Evolutionary conservation across 371 early-diverging fungal species (phyloP).

Genomic region (Syncephalastrum contaminatum): DNA sequence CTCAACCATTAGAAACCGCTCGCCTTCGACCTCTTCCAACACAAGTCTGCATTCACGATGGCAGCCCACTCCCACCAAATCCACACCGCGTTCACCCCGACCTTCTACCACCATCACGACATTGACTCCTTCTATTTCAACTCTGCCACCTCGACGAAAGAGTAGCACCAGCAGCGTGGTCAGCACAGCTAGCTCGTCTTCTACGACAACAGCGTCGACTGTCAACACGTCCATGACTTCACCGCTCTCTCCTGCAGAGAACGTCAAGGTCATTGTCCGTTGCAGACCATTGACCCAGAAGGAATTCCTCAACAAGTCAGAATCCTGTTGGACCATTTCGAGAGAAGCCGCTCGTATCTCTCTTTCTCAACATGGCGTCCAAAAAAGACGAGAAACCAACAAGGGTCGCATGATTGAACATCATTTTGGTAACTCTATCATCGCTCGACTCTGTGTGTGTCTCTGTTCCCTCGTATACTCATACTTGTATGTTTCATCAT

Average conservation of each 20-base stretch:
- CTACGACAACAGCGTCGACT: not conserved
- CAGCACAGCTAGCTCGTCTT: conserved; percentile 5
- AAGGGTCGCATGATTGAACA: conserved; percentile 14
- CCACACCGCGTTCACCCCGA: too few relatives aligned
- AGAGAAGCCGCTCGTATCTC: too few relatives aligned
- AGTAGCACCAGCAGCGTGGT: conserved; percentile 6
- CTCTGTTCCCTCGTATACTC: conserved; percentile 15
- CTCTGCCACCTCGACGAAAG: conserved; percentile 5
- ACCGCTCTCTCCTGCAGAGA: conserved; percentile 15
- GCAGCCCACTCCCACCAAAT: too few relatives aligned
- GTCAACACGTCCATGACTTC: not conserved
- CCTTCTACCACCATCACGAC: conserved; percentile 10
- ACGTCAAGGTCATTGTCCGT: conserved; percentile 41
- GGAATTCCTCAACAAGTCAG: conserved; percentile 6
- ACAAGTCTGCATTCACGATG: too few relatives aligned
- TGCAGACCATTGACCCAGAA: conserved; percentile 34
- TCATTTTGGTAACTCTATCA: conserved; percentile 12
- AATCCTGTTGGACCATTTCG: conserved; percentile 11
- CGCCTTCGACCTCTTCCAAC: too few relatives aligned
- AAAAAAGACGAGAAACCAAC: conserved; percentile 7
- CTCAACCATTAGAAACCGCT: too few relatives aligned
- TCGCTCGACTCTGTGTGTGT: not conserved
- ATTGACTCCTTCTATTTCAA: conserved; percentile 12
- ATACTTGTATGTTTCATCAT: conserved; percentile 3
- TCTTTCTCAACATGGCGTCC: conserved; percentile 7